Evolutionary conservation across 2,329 filamentous ascomycete genomes (phyloP).

Genomic region (Clarireedia sp.): DNA sequence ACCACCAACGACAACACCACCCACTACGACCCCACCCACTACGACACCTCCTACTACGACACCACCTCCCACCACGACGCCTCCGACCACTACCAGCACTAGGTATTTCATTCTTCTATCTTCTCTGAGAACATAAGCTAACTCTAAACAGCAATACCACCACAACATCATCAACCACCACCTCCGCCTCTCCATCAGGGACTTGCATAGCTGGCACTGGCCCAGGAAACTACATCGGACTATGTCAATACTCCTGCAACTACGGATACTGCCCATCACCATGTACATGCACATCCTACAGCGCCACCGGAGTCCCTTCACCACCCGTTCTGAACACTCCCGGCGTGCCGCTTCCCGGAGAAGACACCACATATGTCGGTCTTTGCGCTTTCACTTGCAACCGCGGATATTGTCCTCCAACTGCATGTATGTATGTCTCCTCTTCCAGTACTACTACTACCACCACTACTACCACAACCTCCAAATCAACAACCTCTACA

Average conservation of each 20-base stretch:
- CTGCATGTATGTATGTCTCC: not conserved
- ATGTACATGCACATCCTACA: conserved; percentile 6
- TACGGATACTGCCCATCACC: conserved; percentile 20
- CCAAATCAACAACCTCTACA: not conserved
- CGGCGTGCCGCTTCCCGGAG: conserved; percentile 1
- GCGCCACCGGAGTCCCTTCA: not conserved
- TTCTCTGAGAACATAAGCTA: not conserved
- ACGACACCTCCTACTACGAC: too few species aligned
- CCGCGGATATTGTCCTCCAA: conserved; percentile 19
- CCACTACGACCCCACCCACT: conserved; percentile 6
- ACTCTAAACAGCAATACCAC: not conserved
- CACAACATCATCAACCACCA: not conserved
- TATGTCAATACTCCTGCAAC: conserved; percentile 29
- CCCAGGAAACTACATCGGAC: conserved; percentile 31
- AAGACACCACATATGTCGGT: not conserved
- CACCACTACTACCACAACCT: not conserved
- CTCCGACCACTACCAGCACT: conserved; percentile 3
- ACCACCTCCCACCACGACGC: not conserved
- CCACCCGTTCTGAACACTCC: not conserved
- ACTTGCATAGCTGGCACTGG: conserved; percentile 19
- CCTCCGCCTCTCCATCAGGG: not conserved
- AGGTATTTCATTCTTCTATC: not conserved
- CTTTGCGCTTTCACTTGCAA: conserved; percentile 29
- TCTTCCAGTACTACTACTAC: not conserved
- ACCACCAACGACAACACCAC: conserved; percentile 9